Base-by-base conservation (phyloP, 2,329 filamentous ascomycete genomes). In the Aspergillus eucalypticola region DNA sequence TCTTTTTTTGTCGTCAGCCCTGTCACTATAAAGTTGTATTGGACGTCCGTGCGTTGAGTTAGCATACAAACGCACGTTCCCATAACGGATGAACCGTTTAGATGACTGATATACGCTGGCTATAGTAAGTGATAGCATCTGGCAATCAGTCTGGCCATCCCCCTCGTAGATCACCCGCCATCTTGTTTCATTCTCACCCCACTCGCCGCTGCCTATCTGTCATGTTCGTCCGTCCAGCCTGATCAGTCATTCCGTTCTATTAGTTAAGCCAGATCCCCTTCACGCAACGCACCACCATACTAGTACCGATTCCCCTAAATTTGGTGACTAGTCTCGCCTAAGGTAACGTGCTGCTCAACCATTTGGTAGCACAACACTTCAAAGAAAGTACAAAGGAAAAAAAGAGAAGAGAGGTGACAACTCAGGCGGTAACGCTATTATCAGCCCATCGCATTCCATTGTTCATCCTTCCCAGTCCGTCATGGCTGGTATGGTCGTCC, bases 401-500 rank as follows among this genome's bases (percentile, higher is more conserved):
- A 42, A 38, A 19, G 38, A 8, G 13, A 8, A 17, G 48, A 27
- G 25, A 35, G 15, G 32, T 21, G 35, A 27, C 25, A 13, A 35
- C 13, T 51, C 15, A 50, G 11, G 60, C 65, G 2, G 60, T 58
- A 15, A 67, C 56, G 11, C 63, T 60, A 17, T 60, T 63, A 49
- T 64, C 63, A 46, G 57, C 56, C 66, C 64, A 66, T 52, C 39
- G 39, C 21, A 61, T 39, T 49, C 54, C 38, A 21, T 60, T 61
- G 19, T 62, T 58, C 8, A 72, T 51, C 35, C 50, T 53, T 35
- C 32, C 32, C 54, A 71, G 6, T 27, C 49, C 57, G 32, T 53
- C 50, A 27, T 62, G 61, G 10, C 15, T 32, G 10, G 8, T 8
- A n/a, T 73, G 67, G n/a, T 76, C 70, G 35, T 62, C 64, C 11